phyloP scores from a whole-genome alignment of 2,329 filamentous ascomycete species.

The Epicoccum nigrum region DNA sequence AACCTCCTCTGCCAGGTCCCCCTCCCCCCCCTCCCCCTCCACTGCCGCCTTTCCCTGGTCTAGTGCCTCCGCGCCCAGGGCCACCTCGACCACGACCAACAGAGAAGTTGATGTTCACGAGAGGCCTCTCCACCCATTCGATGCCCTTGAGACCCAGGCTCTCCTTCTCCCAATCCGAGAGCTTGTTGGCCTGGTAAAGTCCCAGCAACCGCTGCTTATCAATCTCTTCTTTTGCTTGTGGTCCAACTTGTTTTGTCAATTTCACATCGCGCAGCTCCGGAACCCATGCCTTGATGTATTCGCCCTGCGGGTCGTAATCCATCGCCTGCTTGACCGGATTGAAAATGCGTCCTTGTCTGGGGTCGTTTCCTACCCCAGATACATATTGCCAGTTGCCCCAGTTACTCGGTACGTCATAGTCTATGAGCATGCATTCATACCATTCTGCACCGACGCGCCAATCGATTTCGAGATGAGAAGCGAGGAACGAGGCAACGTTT shows the following conservation, averaged over 20 bases:
- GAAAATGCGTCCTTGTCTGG: constrained; percentile 74
- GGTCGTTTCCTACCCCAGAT: constrained; percentile 80
- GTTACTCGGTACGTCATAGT: constrained; percentile 78
- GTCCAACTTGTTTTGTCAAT: constrained; percentile 26
- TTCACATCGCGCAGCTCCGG: constrained; percentile 66
- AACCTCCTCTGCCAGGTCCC: constrained; percentile 6
- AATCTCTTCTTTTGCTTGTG: constrained; percentile 32
- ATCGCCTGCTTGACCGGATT: constrained; percentile 82
- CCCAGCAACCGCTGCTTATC: constrained; percentile 56
- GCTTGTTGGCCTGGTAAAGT: constrained; percentile 74
- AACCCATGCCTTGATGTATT: constrained; percentile 76
- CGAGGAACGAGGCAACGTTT: constrained; percentile 75
- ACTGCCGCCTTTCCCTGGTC: constrained; percentile 1
- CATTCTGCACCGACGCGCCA: constrained; percentile 83
- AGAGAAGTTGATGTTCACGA: constrained; percentile 43
- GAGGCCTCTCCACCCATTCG: constrained; percentile 70
- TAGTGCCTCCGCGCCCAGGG: constrained; percentile 12
- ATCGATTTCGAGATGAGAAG: constrained; percentile 76
- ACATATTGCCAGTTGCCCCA: constrained; percentile 88
- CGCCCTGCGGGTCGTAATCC: constrained; percentile 74
- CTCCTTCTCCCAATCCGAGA: constrained; percentile 64
- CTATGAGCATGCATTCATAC: constrained; percentile 76
- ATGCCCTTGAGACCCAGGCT: constrained; percentile 62
- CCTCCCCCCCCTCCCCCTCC: constrained; percentile 11
- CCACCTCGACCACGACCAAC: constrained; percentile 39